Evolutionary conservation across 2,329 filamentous ascomycete species (phyloP), one percentile per base, ranked within the genome.

Genomic region (Colletotrichum sp.): DNA sequence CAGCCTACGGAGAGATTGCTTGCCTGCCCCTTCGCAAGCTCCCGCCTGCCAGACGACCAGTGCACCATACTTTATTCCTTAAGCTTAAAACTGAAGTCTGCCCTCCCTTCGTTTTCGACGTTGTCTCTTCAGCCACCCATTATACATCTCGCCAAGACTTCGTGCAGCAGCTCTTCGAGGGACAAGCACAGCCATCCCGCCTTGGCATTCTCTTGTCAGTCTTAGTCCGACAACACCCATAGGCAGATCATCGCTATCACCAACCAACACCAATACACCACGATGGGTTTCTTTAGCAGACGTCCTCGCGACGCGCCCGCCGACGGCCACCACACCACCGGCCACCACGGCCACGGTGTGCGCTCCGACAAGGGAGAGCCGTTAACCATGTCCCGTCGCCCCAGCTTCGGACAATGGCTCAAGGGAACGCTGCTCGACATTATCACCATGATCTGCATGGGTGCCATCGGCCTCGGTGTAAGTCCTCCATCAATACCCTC

Each of bases 351-450:
- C 18, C 70, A 70, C 12, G 13, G 36, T 16, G 12, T 18, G 26
- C 55, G 36, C 38, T 21, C 38, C n/a, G 7, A 61, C 5, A 60
- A 62, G 16, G 55, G 26, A 15, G 74, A 76, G 36, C 77, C 82
- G 0, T 86, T 86, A 71, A 81, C 84, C 70, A 90, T 91, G 87
- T 85, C 85, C 3, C 84, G 81, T 4, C 85, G 89, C 13, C 93
- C 93, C 4, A 89, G 85, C 3, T 93, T 95, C 78, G 92, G 93
- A 5, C 91, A 93, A 80, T 95, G 93, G 93, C 82, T 94, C 77
- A 94, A 93, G 82, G 87, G 87, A 10, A 93, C 92, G 6, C 92
- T 90, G 88, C 83, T 94, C 15, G 93, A 95, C 80, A 89, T 95
- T 68, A 67, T 93, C 24, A 94, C 92, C 36, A 94, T 95, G 92